Evolutionary conservation across 2,329 filamentous ascomycete species (phyloP).

Genomic region (Claviceps paspali): DNA sequence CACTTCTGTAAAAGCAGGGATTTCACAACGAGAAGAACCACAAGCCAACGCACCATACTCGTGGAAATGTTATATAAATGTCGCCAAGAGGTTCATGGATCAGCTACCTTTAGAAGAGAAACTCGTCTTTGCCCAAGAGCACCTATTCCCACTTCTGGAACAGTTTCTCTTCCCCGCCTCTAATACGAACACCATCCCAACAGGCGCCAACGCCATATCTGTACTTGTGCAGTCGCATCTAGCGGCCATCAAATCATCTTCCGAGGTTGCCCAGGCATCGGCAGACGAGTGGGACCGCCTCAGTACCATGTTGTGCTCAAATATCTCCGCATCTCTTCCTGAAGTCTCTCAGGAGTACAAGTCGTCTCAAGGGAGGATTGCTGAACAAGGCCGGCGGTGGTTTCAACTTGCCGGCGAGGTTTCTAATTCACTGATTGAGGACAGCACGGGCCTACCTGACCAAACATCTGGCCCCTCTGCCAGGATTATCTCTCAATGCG

Average conservation of each 20-base stretch:
- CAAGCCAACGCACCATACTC: slow-evolving; percentile 50
- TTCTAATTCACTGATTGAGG: slow-evolving; percentile 16
- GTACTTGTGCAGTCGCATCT: slow-evolving; percentile 33
- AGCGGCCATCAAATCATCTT: slow-evolving; percentile 25
- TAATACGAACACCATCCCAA: slow-evolving; percentile 20
- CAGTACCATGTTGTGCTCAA: slow-evolving; percentile 44
- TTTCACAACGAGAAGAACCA: slow-evolving; percentile 61
- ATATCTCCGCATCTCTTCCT: slow-evolving; percentile 60
- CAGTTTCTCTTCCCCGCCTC: slow-evolving; percentile 35
- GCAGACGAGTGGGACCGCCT: slow-evolving; percentile 46
- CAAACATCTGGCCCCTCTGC: slow-evolving; percentile 16
- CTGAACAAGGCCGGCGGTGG: slow-evolving; percentile 52
- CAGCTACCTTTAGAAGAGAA: slow-evolving; percentile 30
- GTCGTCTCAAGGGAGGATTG: slow-evolving; percentile 54
- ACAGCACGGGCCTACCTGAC: slow-evolving; percentile 12
- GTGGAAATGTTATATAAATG: slow-evolving; percentile 61
- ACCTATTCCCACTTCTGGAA: slow-evolving; percentile 38
- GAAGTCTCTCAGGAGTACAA: slow-evolving; percentile 68
- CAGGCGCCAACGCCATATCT: slow-evolving; percentile 19
- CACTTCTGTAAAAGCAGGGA: slow-evolving; percentile 52
- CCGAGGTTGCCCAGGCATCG: slow-evolving; percentile 32
- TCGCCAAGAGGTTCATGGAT: slow-evolving; percentile 37
- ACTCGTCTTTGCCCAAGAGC: slow-evolving; percentile 29
- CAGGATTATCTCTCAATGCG: slow-evolving; percentile 18
- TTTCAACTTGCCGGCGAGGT: slow-evolving; percentile 41